These are phyloP conservation scores for Oenanthe javanica DNA, from an alignment of 140 eudicot genomes.

Conservation along the genomic window DNA sequence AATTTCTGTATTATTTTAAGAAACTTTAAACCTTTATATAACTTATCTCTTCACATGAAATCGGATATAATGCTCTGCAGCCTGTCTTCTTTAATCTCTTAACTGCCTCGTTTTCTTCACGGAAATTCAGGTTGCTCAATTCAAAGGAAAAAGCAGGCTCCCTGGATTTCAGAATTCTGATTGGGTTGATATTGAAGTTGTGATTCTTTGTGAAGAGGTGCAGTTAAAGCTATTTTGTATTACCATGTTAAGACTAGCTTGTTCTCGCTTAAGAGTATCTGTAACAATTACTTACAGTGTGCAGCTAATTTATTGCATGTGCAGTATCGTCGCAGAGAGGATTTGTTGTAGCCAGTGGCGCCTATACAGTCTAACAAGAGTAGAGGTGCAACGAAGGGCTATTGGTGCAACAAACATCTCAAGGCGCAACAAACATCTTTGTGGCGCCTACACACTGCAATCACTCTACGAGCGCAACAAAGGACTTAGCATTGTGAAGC, in stretches of 20 bases:
- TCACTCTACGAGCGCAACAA: no score
- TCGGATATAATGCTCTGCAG: not conserved
- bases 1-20: not conserved
- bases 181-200: constrained; percentile 98
- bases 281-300: not conserved
- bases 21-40: not conserved
- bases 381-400: no score
- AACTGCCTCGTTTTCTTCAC: not conserved
- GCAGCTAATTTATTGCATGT: constrained; percentile 4
- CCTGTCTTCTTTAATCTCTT: not conserved
- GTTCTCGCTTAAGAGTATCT: not conserved
- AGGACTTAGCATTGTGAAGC: no score
- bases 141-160: constrained; percentile 88
- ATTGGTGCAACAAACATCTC: no score
- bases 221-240: not conserved
- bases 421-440: no score
- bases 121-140: constrained; percentile 65
- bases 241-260: no score
- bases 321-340: constrained; percentile 68
- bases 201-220: constrained; percentile 89
- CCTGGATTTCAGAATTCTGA: constrained; percentile 68
- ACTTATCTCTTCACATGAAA: not conserved
- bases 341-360: constrained; percentile 44
- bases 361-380: no score
- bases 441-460: no score